Evolutionary conservation across 2,329 filamentous ascomycete genomes (phyloP), one percentile per base, ranked within the genome.

Genomic region (Fusarium sp.): DNA sequence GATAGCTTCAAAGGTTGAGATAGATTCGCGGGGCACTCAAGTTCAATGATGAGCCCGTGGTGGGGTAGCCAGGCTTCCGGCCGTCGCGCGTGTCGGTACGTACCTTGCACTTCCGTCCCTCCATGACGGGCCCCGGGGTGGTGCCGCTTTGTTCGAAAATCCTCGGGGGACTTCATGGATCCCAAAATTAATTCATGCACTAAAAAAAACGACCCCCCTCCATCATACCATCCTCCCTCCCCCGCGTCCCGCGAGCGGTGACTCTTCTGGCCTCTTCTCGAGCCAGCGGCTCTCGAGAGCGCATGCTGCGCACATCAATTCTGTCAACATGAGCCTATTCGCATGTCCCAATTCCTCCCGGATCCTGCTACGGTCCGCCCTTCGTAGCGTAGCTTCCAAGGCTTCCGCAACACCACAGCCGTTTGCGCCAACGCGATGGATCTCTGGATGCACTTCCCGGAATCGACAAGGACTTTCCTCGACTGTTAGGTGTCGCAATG

Each of bases 301-400:
- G 74, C 74, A 63, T 59, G 28, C 41, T 67, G 73, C 73, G 75
- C 72, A 68, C 3, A 34, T 58, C 51, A 47, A 36, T 60, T 60
- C 56, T 31, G 39, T 66, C 67, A 65, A 59, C 51, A 78, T 78
- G 77, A 78, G 75, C 51, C 65, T 74, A 48, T 73, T 78, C 54
- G 66, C 59, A 28, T 76, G 72, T 51, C 73, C 73, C 62, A 73
- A 76, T 71, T 75, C 76, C 52, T 75, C 78, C 39, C 72, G 77
- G 63, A 66, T 75, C 57, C 67, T 80, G 64, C 60, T 79, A 65
- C 74, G 77, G 44, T 65, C 66, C 40, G 75, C 73, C 61, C 71
- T 76, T 9, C 73, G 77, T 28, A 71, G 71, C 55, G 60, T 75
- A 60, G 70, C 67, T 37, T 72, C 60, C 39, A 66, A 66, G 51